Base-by-base conservation (phyloP, 768 basidiomycete species). In the Melanogaster broomeanus region DNA sequence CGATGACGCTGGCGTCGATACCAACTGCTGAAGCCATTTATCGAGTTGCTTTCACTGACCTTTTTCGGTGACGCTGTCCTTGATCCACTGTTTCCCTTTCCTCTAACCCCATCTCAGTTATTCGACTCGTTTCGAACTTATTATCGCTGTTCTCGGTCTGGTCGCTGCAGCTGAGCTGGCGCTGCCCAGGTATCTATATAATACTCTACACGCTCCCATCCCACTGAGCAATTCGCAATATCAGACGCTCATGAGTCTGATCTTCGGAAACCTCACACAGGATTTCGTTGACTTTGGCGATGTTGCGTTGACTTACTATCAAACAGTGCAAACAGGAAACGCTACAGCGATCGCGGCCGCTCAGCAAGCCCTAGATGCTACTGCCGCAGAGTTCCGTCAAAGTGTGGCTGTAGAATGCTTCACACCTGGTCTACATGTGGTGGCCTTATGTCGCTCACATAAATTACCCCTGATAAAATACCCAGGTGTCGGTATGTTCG, bases 181-280 rank as follows among this genome's bases (percentile, higher is more conserved):
- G 85, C 90, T 21, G 83, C 92, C 25, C 90, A 93, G 77, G 88
- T 89, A 53, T 61, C 18, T 45, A 15, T 21, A 12, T 46, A 10
- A 44, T 47, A 34, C 49, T 21, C 40, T 24, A 27, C 21, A 31
- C 9, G 19, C 27, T 38, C 42, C 39, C 40, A 6, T 35, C n/a
- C 19, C 18, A 3, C 34, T 18, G 51, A 45, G 27, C 30, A 15
- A 53, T 44, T n/a, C 5, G 5, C 19, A 24, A 21, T 16, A 40
- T 6, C 49, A 88, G 84, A 88, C 87, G 5, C 73, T 89, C 39
- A 88, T 91, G 87, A 83, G 83, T 56, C 71, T 97, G 49, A 77
- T 97, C 34, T 96, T 97, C 66, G 93, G 93, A 35, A 82, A 82
- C 43, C 81, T 95, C 44, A 87, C 87, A 0, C 79, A 90, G 58